A percentile compares a stretch with the other conserved stretches of the same genome.
These are phyloP conservation scores for Populus davidiana DNA, from an alignment of 345 rosid species.

Conservation along the genomic window DNA sequence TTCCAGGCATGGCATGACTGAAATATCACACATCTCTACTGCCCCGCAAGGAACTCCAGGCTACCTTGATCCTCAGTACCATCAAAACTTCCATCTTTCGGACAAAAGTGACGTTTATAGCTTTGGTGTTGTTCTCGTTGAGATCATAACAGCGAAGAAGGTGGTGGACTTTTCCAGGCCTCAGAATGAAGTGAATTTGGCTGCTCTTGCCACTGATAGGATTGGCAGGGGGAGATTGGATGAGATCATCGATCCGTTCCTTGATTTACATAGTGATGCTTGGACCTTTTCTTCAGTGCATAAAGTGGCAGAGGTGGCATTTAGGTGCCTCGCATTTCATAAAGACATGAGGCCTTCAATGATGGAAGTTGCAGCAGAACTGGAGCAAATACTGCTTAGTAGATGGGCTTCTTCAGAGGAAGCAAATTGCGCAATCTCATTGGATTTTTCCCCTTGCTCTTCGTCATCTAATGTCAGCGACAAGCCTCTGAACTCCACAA, in stretches of 20 bases:
- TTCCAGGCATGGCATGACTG: conserved; percentile 71
- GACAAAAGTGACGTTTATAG: conserved; percentile 88
- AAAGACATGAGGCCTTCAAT: conserved; percentile 68
- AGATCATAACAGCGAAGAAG: conserved; percentile 58
- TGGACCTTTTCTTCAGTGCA: conserved; percentile 44
- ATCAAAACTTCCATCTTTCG: conserved; percentile 74
- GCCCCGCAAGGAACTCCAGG: conserved; percentile 96
- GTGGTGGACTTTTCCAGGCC: conserved; percentile 62
- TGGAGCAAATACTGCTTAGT: conserved; percentile 41
- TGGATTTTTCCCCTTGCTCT: conserved; percentile 18
- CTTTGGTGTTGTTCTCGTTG: conserved; percentile 67
- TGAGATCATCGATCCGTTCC: conserved; percentile 57
- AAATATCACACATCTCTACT: conserved; percentile 78
- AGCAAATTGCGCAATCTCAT: conserved; percentile 18
- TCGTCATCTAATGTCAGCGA: conserved; percentile 33
- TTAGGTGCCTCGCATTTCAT: conserved; percentile 65
- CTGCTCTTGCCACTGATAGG: conserved; percentile 53
- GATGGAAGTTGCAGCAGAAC: conserved; percentile 53
- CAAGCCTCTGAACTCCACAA: conserved; percentile 21
- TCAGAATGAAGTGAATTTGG: conserved; percentile 56
- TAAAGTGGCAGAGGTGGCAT: conserved; percentile 65
- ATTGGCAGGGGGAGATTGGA: conserved; percentile 47
- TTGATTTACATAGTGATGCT: conserved; percentile 35
- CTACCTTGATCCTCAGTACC: conserved; percentile 84
- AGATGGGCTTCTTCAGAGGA: conserved; percentile 26